Evolutionary conservation across 2,329 filamentous ascomycete genomes (phyloP), one percentile per base, ranked within the genome.

Genomic region (Fusarium floridanum): DNA sequence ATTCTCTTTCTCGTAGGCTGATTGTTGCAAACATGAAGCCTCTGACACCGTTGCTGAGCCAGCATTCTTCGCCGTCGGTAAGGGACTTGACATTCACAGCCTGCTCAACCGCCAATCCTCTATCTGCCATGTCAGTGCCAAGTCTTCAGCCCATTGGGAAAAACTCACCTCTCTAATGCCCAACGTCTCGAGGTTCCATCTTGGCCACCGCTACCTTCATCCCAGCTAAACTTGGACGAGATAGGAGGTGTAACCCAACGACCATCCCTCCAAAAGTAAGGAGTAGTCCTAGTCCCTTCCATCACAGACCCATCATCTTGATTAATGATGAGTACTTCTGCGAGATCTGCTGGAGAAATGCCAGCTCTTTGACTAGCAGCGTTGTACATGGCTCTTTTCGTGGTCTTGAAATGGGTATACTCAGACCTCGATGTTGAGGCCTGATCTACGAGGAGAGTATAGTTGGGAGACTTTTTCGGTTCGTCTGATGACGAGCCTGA

Each of bases 381-480:
- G 55, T 93, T 90, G 81, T 98, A 98, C 80, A 91, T 86, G 11
- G 86, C 84, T 16, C 96, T 90, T 57, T 88, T 85, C 0, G 94
- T 97, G 0, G 96, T 98, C 83, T 99, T 98, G 85, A 93, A 94
- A 67, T 92, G 91, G 0, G 95, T 98, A 79, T 92, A 93, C n/a
- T 90, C 88, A 1, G 89, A 90, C 45, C 83, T 82, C 9, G 74
- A 41, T 0, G 86, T 88, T n/a, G 64, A 64, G n/a, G 73, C 67
- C 11, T 67, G 64, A 75, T 91, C 88, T 4, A 89, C 67, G 1
- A 86, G 68, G 3, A 91, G 80, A 3, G 84, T 82, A 69, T 85
- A 89, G 1, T 78, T 78, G 1, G 81, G 78, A 1, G 71, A 66
- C 11, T 77, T 82, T 11, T 65, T 73, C 2, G 79, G 77, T 14